Percentiles rank a stretch among this genome's conserved stretches.
Evolutionary conservation across 129 eudicot genomes (phyloP).

Genomic region (Pittosporum tobira): DNA sequence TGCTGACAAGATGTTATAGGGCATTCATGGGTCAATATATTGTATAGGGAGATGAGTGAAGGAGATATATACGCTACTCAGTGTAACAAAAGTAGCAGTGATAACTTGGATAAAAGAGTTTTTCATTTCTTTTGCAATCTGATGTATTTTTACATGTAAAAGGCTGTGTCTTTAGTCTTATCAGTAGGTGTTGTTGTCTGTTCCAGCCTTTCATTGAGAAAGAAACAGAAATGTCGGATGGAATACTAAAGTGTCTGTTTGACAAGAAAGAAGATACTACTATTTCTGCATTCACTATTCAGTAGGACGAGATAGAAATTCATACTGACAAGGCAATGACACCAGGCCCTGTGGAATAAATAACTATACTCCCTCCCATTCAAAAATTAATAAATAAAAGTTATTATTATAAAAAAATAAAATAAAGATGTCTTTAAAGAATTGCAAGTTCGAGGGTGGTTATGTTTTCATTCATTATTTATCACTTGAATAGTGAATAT

Average conservation of each 20-base stretch:
- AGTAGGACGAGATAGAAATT: neutral
- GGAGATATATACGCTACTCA: slow-evolving; percentile 4
- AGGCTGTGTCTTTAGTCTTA: slow-evolving; percentile 8
- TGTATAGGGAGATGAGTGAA: slow-evolving; percentile 1
- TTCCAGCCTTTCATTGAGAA: neutral
- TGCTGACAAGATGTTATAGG: neutral
- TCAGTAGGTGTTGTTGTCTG: slow-evolving; percentile 15
- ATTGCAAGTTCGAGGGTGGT: too few species aligned
- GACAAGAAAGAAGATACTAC: slow-evolving; percentile 4
- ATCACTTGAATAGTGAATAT: too few species aligned
- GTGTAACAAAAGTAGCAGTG: slow-evolving; percentile 13
- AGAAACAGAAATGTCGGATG: slow-evolving; percentile 5
- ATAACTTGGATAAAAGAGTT: neutral
- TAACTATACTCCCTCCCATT: neutral
- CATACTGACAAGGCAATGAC: neutral
- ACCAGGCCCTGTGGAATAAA: neutral
- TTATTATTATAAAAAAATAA: too few species aligned
- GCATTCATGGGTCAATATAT: slow-evolving; percentile 3
- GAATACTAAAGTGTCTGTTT: neutral
- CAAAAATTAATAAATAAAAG: too few species aligned
- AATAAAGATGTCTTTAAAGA: too few species aligned
- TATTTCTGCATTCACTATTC: slow-evolving; percentile 5
- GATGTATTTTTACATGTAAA: slow-evolving; percentile 2
- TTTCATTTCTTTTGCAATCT: slow-evolving; percentile 2
- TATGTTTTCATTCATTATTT: too few species aligned